Percentiles rank a stretch among this genome's conserved stretches.
These are phyloP conservation scores for Penicillium sp. DNA, from an alignment of 2,329 filamentous ascomycete species.

Conservation along the genomic window DNA sequence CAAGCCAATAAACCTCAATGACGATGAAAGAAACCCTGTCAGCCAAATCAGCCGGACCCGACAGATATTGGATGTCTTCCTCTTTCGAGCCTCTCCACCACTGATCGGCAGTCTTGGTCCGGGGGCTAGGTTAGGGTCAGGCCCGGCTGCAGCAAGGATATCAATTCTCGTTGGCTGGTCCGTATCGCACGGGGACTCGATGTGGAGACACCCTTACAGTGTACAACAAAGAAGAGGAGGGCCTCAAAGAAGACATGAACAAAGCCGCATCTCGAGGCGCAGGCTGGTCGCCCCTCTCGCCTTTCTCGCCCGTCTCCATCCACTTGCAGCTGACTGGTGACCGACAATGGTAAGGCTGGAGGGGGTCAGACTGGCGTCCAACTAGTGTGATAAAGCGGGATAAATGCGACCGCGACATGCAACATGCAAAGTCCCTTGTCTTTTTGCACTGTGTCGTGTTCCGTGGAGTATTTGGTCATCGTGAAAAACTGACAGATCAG, in stretches of 20 bases:
- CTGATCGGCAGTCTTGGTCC: background rate
- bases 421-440: background rate
- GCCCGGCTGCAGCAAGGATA: background rate
- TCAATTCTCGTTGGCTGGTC: background rate
- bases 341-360: background rate
- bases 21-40: background rate
- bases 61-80: background rate
- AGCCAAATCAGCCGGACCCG: background rate
- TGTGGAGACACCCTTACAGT: background rate
- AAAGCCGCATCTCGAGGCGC: conserved; percentile 15
- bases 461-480: conserved; percentile 4
- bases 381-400: background rate
- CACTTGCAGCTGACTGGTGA: background rate
- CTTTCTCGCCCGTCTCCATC: background rate
- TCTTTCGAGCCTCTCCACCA: no score
- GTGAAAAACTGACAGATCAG: background rate
- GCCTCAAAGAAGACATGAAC: conserved; percentile 9
- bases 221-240: conserved; percentile 14
- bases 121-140: background rate
- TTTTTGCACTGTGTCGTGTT: background rate
- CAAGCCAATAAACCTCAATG: background rate
- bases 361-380: background rate
- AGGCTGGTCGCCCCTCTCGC: background rate
- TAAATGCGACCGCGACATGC: background rate
- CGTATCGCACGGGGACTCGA: conserved; percentile 5